Evolutionary conservation across 2,329 filamentous ascomycete genomes (phyloP), one percentile per base, ranked within the genome.

Genomic region (Aspergillus vadensis): DNA sequence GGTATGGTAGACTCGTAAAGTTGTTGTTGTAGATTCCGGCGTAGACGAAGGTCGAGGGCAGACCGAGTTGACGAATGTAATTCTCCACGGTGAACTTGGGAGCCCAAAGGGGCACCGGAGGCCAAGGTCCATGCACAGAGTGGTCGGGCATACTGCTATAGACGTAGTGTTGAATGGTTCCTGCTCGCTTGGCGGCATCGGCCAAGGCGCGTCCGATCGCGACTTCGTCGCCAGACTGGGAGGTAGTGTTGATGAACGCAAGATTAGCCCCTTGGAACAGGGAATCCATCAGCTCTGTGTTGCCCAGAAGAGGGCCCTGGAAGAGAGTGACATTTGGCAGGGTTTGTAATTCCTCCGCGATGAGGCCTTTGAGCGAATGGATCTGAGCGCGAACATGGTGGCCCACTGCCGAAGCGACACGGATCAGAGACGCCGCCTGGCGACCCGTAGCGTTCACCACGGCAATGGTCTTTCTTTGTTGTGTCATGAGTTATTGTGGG

Each of bases 11-110:
- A 50, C 91, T 95, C 30, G 94, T 98, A 78, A 98, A 99, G 76
- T 99, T 98, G 79, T 98, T 98, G 83, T 98, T 97, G 82, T 98
- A 99, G 70, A 97, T 97, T 61, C 94, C 95, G 9, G 93, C 92
- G 77, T 97, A 97, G 66, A 97, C 89, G 76, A 97, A 98, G 0
- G 94, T 98, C 1, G 93, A 88, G 0, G 91, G 91, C 10, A 97
- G 82, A 9, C 88, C 88, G 43, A 97, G 85, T 73, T 92, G 86
- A 60, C 91, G 87, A 55, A 97, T 85, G 76, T 98, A 96, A 57
- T 95, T 90, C 77, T 98, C 95, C 44, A 98, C 90, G 53, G 91
- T 88, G 77, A 96, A 92, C 78, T 99, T 99, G 63, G 89, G 88
- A 4, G 91, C 88, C 94, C 95, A 99, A 56, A 97, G 84, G 0